Conservation (phyloP, 768 basidiomycete genomes). For the Hypholoma sublateritium region DNA sequence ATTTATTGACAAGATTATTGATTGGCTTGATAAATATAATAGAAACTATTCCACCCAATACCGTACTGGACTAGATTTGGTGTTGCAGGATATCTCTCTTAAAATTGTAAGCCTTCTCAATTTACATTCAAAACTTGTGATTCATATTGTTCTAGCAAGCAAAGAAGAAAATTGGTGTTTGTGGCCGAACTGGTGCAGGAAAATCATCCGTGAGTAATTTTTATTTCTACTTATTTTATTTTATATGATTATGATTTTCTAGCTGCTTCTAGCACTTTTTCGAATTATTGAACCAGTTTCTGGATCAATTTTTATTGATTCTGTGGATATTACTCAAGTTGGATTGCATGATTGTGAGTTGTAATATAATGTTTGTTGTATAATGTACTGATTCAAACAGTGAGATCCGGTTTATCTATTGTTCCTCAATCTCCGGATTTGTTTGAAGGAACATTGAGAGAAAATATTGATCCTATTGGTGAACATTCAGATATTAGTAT, state of each 20-base stretch:
- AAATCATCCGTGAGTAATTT: conserved; percentile 63
- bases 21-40: background rate
- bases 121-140: background rate
- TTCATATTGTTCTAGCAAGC: conserved; percentile 45
- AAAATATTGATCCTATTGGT: conserved; percentile 89
- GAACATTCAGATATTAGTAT: conserved; percentile 76
- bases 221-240: conserved; percentile 37
- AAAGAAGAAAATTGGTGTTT: conserved; percentile 87
- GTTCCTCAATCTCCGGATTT: conserved; percentile 80
- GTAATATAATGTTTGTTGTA: background rate
- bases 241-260: conserved; percentile 20
- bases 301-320: conserved; percentile 73
- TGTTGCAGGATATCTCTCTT: conserved; percentile 75
- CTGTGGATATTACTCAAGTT: conserved; percentile 72
- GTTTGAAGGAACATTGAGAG: conserved; percentile 72
- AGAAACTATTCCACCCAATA: conserved; percentile 79
- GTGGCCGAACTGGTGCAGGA: conserved; percentile 80
- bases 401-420: conserved; percentile 79
- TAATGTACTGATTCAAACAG: conserved; percentile 29
- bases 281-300: conserved; percentile 71
- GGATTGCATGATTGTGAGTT: conserved; percentile 69
- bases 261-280: conserved; percentile 72
- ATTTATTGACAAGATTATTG: background rate
- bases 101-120: conserved; percentile 50
- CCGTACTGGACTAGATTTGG: conserved; percentile 75